Conservation (phyloP, 768 basidiomycete species). For the Sporobolomyces phaffii region DNA sequence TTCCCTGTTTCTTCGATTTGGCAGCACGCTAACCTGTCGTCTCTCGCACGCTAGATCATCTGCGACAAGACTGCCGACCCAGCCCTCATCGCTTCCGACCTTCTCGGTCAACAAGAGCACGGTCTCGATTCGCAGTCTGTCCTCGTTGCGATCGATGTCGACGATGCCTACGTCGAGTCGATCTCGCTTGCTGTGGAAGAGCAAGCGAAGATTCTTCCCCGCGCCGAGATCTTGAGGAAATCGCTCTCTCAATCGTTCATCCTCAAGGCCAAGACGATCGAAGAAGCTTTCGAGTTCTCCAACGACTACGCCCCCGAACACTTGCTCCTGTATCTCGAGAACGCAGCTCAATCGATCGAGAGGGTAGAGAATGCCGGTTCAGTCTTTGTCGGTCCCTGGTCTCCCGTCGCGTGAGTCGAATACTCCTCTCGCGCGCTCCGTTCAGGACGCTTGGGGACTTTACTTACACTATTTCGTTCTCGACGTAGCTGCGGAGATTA, state of each 20-base stretch:
- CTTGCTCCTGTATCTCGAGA: constrained; percentile 78
- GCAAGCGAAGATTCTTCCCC: constrained; percentile 77
- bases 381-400: constrained; percentile 89
- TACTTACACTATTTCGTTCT: constrained; percentile 6
- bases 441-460: not conserved
- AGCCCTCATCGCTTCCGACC: constrained; percentile 88
- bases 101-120: constrained; percentile 96
- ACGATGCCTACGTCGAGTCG: constrained; percentile 54
- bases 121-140: constrained; percentile 98
- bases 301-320: constrained; percentile 99
- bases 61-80: constrained; percentile 81
- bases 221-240: constrained; percentile 82
- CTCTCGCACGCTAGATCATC: constrained; percentile 61
- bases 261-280: constrained; percentile 60
- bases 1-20: not conserved
- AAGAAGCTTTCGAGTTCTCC: constrained; percentile 78
- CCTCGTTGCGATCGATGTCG: constrained; percentile 70
- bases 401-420: constrained; percentile 77
- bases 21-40: no score
- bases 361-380: constrained; percentile 86
- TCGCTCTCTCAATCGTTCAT: constrained; percentile 87
- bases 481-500: constrained; percentile 87
- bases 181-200: constrained; percentile 60
- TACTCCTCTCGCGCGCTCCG: no score
- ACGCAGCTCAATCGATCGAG: constrained; percentile 61